Percentiles rank a stretch among this genome's conserved stretches.
Conservation (phyloP, 129 eudicot genomes). For the Lactuca saligna region DNA sequence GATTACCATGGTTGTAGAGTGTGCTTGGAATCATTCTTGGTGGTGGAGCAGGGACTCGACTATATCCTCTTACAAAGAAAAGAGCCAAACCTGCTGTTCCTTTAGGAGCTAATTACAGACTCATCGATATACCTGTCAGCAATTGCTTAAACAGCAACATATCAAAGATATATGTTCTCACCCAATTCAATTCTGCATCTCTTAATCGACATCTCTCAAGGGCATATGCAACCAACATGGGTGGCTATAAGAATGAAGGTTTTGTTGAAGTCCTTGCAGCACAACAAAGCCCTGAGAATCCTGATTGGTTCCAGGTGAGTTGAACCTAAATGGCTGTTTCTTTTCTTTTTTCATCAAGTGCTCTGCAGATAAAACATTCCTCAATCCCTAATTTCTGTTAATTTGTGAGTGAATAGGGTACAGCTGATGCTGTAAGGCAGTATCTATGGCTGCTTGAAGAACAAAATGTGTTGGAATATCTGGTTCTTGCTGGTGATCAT, state of each 20-base stretch:
- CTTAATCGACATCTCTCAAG: conserved; percentile 66
- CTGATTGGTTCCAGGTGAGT: conserved; percentile 69
- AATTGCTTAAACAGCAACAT: conserved; percentile 63
- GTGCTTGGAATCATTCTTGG: conserved; percentile 71
- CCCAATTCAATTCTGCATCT: conserved; percentile 67
- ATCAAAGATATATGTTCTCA: conserved; percentile 53
- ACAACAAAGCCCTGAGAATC: conserved; percentile 69
- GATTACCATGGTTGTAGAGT: conserved; percentile 39
- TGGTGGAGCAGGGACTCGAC: conserved; percentile 66
- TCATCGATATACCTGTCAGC: conserved; percentile 64
- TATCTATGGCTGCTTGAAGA: conserved; percentile 48
- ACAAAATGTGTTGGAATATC: conserved; percentile 41
- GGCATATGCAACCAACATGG: conserved; percentile 62
- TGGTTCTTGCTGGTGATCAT: conserved; percentile 51
- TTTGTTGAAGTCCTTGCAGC: conserved; percentile 72
- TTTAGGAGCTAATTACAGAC: conserved; percentile 59
- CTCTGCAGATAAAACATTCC: no score
- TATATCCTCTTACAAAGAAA: conserved; percentile 61
- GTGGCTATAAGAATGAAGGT: conserved; percentile 60
- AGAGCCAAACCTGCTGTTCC: conserved; percentile 72
- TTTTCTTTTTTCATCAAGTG: background rate
- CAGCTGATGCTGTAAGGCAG: conserved; percentile 51
- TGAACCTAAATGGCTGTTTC: background rate
- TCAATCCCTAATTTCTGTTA: background rate
- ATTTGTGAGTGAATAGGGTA: conserved; percentile 31